phyloP scores from a whole-genome alignment of 2,329 filamentous ascomycete species.

The Ramularia collo-cygni region DNA sequence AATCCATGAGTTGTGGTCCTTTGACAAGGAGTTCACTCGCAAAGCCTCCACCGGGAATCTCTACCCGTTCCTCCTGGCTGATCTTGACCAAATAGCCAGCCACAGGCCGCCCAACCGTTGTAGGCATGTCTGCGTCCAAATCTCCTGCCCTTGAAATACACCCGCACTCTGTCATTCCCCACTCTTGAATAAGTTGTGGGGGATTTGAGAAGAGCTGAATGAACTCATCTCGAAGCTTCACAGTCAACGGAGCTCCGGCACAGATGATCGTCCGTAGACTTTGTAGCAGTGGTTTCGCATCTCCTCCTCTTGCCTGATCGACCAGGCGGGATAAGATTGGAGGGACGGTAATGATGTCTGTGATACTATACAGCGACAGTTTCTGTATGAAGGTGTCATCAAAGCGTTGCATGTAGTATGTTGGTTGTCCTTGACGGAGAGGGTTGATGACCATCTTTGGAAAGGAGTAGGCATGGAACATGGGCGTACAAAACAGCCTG shows the following conservation, averaged over 20 bases:
- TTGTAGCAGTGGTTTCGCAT: slow-evolving; percentile 35
- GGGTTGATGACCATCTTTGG: slow-evolving; percentile 41
- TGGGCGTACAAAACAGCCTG: slow-evolving; percentile 42
- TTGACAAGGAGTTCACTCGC: slow-evolving; percentile 35
- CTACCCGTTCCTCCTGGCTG: slow-evolving; percentile 35
- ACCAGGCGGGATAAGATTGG: slow-evolving; percentile 31
- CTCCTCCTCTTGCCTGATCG: slow-evolving; percentile 25
- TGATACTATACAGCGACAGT: too few relatives aligned
- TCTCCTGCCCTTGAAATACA: too few relatives aligned
- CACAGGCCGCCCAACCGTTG: too few relatives aligned
- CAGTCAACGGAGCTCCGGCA: too few relatives aligned
- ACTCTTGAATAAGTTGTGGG: slow-evolving; percentile 44
- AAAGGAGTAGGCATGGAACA: slow-evolving; percentile 47
- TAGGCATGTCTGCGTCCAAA: too few relatives aligned
- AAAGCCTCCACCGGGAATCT: slow-evolving; percentile 39
- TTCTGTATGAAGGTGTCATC: slow-evolving; percentile 36
- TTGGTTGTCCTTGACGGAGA: slow-evolving; percentile 38
- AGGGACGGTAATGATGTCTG: slow-evolving; percentile 42
- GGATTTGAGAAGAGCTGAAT: too few relatives aligned
- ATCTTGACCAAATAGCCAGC: too few relatives aligned
- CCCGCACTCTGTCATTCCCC: slow-evolving; percentile 48
- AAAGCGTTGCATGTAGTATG: slow-evolving; percentile 43
- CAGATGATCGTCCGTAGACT: slow-evolving; percentile 34
- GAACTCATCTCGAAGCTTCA: too few relatives aligned
- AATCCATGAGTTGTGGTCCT: slow-evolving; percentile 31